phyloP scores from a whole-genome alignment of 768 basidiomycete species.

The Xanthoconium purpureum region DNA sequence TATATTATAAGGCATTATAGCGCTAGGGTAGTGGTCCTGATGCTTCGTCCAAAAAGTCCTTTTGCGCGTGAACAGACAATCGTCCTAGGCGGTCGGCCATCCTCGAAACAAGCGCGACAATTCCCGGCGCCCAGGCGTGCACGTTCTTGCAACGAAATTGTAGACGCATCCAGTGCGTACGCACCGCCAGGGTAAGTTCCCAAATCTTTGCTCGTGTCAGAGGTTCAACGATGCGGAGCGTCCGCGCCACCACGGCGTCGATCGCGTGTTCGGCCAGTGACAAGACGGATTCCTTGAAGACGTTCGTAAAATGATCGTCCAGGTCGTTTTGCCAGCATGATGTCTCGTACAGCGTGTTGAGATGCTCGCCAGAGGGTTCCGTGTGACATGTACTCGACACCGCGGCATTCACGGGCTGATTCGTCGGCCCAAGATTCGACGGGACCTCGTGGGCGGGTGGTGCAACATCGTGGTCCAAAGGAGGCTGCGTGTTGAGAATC shows the following conservation, averaged over 20 bases:
- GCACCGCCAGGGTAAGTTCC: slow-evolving; percentile 5
- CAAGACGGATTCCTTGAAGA: slow-evolving; percentile 12
- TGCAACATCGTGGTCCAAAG: not conserved
- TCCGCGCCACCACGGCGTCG: slow-evolving; percentile 9
- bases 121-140: slow-evolving; percentile 1
- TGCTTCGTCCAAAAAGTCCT: slow-evolving; percentile 11
- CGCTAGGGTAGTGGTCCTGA: no score
- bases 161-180: slow-evolving; percentile 16
- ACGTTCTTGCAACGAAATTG: slow-evolving; percentile 11
- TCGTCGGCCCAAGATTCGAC: not conserved
- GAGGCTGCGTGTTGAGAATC: no score
- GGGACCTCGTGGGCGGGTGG: not conserved
- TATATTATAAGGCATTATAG: no score
- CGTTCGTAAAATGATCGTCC: slow-evolving; percentile 10
- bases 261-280: not conserved
- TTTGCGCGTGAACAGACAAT: slow-evolving; percentile 1
- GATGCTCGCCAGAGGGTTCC: slow-evolving; percentile 9
- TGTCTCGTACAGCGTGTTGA: not conserved
- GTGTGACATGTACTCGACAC: not conserved
- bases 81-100: slow-evolving; percentile 5
- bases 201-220: slow-evolving; percentile 12
- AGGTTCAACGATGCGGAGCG: slow-evolving; percentile 9
- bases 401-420: not conserved
- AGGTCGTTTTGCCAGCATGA: slow-evolving; percentile 16
- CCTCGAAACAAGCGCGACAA: slow-evolving; percentile 9